Evolutionary conservation across 2,329 filamentous ascomycete genomes (phyloP).

Genomic region (Sclerotinia glacialis): DNA sequence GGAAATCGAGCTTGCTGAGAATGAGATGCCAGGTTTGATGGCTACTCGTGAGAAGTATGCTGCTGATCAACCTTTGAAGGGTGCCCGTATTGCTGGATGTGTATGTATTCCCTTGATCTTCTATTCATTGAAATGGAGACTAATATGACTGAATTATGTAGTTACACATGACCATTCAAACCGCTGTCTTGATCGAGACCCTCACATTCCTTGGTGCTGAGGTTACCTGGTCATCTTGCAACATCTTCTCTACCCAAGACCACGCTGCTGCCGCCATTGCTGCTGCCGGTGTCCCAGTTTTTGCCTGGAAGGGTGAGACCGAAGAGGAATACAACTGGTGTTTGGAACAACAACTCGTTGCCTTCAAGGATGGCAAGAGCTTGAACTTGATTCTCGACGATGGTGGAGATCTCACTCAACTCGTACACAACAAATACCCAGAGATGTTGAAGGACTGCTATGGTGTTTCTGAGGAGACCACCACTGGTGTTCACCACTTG

Average conservation of each 20-base stretch:
- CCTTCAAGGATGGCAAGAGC: constrained; percentile 95
- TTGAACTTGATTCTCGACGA: constrained; percentile 99
- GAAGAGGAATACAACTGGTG: constrained; percentile 99
- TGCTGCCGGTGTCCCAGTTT: constrained; percentile 73
- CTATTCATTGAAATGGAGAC: constrained; percentile 58
- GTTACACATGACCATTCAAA: constrained; percentile 80
- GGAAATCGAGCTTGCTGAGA: constrained; percentile 97
- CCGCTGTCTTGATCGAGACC: constrained; percentile 98
- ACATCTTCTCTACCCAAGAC: constrained; percentile 99
- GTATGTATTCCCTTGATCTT: constrained; percentile 45
- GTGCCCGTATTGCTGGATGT: constrained; percentile 95
- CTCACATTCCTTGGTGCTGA: constrained; percentile 91
- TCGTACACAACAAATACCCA: constrained; percentile 97
- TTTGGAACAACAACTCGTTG: constrained; percentile 92
- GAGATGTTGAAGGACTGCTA: constrained; percentile 98
- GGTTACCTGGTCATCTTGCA: constrained; percentile 98
- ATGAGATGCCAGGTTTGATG: constrained; percentile 98
- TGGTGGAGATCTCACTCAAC: constrained; percentile 91
- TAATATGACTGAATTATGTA: not conserved
- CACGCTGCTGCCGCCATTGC: constrained; percentile 98
- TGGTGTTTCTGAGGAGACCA: constrained; percentile 99
- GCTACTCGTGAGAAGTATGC: constrained; percentile 90
- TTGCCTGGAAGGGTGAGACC: constrained; percentile 77
- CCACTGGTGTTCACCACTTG: constrained; percentile 98
- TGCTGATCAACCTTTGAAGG: constrained; percentile 85